Percentiles rank a stretch among this genome's conserved stretches.
Evolutionary conservation across 345 rosid species (phyloP).

Genomic region (Cardamine chenopodiifolia): DNA sequence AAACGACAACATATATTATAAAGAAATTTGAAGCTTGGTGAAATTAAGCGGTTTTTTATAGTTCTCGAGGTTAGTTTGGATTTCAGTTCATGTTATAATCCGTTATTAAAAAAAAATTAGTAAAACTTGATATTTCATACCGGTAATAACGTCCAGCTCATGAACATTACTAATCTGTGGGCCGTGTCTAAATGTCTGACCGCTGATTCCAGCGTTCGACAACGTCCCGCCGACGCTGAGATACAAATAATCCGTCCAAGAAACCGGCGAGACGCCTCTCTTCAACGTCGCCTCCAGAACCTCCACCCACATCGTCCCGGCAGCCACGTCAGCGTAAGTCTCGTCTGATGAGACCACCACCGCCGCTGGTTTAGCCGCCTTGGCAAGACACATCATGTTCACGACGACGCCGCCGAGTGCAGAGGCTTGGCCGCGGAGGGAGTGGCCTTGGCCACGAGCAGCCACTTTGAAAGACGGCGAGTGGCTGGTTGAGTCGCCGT

Average conservation of each 20-base stretch:
- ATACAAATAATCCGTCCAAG: slow-evolving; percentile 89
- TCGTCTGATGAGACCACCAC: slow-evolving; percentile 42
- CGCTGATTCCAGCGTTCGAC: slow-evolving; percentile 92
- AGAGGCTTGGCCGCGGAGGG: slow-evolving; percentile 75
- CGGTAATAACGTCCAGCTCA: slow-evolving; percentile 85
- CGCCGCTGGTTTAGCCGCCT: slow-evolving; percentile 33
- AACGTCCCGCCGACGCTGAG: slow-evolving; percentile 93
- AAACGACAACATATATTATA: too few species aligned
- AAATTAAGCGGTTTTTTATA: too few species aligned
- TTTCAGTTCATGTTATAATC: neutral
- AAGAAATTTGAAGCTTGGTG: too few species aligned
- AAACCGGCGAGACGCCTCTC: slow-evolving; percentile 68
- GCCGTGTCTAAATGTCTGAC: slow-evolving; percentile 83
- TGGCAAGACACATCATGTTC: slow-evolving; percentile 61
- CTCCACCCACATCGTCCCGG: slow-evolving; percentile 80
- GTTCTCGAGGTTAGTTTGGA: neutral
- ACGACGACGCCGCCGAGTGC: slow-evolving; percentile 69
- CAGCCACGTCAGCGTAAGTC: slow-evolving; percentile 70
- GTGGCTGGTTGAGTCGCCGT: neutral
- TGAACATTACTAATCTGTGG: slow-evolving; percentile 92
- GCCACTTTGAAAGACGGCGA: slow-evolving; percentile 57
- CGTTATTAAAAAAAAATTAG: neutral
- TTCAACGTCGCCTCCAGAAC: slow-evolving; percentile 53
- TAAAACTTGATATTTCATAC: slow-evolving; percentile 45
- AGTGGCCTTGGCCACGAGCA: slow-evolving; percentile 81